Evolutionary conservation across 2,329 filamentous ascomycete species (phyloP), one percentile per base, ranked within the genome.

Genomic region (Cryphonectria parasitica): DNA sequence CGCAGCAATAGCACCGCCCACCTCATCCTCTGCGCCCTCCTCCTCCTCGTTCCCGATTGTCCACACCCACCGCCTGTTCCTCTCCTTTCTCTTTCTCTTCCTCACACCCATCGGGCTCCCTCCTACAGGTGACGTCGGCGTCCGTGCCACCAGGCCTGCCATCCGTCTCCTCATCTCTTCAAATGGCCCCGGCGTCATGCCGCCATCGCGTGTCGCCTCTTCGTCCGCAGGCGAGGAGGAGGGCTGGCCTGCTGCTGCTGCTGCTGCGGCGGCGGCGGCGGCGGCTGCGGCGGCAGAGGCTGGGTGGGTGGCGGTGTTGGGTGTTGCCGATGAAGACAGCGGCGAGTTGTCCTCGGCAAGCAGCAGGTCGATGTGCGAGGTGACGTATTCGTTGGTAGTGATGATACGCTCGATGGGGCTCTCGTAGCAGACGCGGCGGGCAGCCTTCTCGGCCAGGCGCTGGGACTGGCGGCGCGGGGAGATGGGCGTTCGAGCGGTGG

Each of bases 41-140:
- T 83, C 80, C 1, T 87, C 86, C 71, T 85, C 83, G 2, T 69
- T 72, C 25, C 85, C 87, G 61, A 91, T 90, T 1, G 89, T 91
- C 89, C 89, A 91, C 49, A 89, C 86, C 89, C 89, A 91, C 60
- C 85, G 85, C 17, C 88, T 82, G 78, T 87, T 89, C 83, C 89
- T 90, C 74, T 90, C 89, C 76, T 82, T 89, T 73, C 89, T 87
- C 77, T 82, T 83, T 43, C 80, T 79, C 77, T 84, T 88, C 13
- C 84, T 82, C 77, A 88, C 89, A n/a, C 84, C 70, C n/a, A 60
- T 28, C 5, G 70, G 83, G 64, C 87, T 80, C 2, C 84, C 84
- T 0, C 80, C 81, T 4, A 81, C 78, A 0, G 85, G 83, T 1
- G 80, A 82, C 1, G 81, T 73, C 1, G 83, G 82, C 2, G 82